Percentiles rank a stretch among this genome's conserved stretches.
Conservation (phyloP, 1,139 yeast genomes). For the Candida labiduridarum region DNA sequence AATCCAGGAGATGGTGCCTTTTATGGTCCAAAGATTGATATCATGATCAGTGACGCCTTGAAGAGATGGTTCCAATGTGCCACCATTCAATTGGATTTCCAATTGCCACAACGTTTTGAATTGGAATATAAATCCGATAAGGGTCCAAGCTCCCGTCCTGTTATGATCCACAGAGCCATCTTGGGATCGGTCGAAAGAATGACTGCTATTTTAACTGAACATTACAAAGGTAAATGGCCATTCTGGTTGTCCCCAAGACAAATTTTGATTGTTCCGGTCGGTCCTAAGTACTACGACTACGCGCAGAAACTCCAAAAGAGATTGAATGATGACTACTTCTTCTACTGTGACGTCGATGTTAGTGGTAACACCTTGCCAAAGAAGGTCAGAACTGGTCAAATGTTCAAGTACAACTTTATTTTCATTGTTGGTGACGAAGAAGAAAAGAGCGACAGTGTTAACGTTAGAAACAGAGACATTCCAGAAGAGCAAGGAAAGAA, state of each 20-base stretch:
- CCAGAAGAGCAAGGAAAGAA: constrained; percentile 83
- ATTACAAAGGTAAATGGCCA: constrained; percentile 98
- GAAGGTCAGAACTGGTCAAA: constrained; percentile 95
- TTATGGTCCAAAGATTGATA: constrained; percentile 98
- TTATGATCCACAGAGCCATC: constrained; percentile 98
- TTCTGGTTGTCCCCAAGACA: constrained; percentile 99
- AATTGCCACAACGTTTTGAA: constrained; percentile 88
- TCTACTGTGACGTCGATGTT: constrained; percentile 89
- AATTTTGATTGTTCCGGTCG: constrained; percentile 91
- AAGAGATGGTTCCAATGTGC: constrained; percentile 98
- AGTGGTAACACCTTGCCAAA: constrained; percentile 94
- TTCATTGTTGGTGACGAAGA: constrained; percentile 97
- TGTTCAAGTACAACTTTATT: constrained; percentile 89
- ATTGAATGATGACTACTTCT: constrained; percentile 64
- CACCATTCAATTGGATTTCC: constrained; percentile 96
- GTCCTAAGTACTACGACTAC: constrained; percentile 86
- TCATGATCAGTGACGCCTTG: constrained; percentile 87
- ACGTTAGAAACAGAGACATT: constrained; percentile 92
- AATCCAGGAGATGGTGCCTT: constrained; percentile 98
- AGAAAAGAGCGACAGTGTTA: constrained; percentile 73
- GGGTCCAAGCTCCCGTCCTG: constrained; percentile 69
- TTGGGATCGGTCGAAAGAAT: constrained; percentile 97
- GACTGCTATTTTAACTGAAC: constrained; percentile 97
- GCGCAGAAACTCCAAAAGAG: constrained; percentile 76
- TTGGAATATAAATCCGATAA: constrained; percentile 81